Percentiles rank a stretch among this genome's conserved stretches.
These are phyloP conservation scores for Collybiopsis confluens DNA, from an alignment of 768 basidiomycete species.

Conservation along the genomic window DNA sequence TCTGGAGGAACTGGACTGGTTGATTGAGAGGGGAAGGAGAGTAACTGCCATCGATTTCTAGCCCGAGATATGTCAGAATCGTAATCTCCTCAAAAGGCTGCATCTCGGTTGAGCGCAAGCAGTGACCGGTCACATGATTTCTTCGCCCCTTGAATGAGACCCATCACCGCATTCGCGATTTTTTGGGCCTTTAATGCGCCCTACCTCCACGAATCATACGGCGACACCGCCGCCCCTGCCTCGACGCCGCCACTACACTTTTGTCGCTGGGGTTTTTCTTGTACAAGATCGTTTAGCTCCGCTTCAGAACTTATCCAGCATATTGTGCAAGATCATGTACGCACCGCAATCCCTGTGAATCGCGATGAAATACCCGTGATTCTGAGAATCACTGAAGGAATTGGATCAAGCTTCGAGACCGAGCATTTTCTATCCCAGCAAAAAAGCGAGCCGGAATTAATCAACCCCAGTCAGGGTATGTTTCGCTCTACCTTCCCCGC, in stretches of 20 bases:
- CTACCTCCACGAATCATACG: too few relatives aligned
- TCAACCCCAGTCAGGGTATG: neutral
- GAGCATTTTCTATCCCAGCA: slow-evolving; percentile 11
- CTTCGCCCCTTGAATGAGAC: too few relatives aligned
- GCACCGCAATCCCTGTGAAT: slow-evolving; percentile 35
- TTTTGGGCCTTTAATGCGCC: too few relatives aligned
- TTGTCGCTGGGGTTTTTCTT: slow-evolving; percentile 52
- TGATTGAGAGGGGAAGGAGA: slow-evolving; percentile 52
- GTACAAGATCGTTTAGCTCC: slow-evolving; percentile 35
- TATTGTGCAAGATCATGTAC: slow-evolving; percentile 44
- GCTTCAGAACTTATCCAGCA: slow-evolving; percentile 39
- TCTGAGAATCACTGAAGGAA: slow-evolving; percentile 40
- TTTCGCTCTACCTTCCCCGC: neutral
- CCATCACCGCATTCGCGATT: too few relatives aligned
- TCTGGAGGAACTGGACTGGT: slow-evolving; percentile 61
- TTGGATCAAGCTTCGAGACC: slow-evolving; percentile 30
- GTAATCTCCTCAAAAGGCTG: slow-evolving; percentile 29
- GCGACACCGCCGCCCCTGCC: neutral
- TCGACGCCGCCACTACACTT: slow-evolving; percentile 16
- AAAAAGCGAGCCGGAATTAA: neutral
- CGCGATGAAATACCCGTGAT: slow-evolving; percentile 40
- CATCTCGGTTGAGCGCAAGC: too few relatives aligned
- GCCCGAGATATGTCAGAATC: slow-evolving; percentile 46
- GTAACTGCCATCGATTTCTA: slow-evolving; percentile 44
- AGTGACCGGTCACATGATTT: too few relatives aligned